Evolutionary conservation across 352 stramenopile genomes (phyloP).

Genomic region (Globisporangium sylvaticum): DNA sequence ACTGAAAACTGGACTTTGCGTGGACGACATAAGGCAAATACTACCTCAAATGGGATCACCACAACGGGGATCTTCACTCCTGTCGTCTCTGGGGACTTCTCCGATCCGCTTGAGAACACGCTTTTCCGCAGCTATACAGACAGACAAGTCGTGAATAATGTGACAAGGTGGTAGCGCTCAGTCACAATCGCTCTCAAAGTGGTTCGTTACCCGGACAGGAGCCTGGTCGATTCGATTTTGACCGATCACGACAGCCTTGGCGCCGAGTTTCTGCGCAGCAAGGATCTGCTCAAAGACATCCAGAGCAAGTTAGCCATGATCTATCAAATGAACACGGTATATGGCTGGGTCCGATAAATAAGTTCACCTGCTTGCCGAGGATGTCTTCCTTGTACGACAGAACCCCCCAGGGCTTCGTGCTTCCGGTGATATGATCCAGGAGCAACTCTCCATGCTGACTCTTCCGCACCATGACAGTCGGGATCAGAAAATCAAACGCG

Average conservation of each 20-base stretch:
- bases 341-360: not conserved
- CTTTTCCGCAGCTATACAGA: constrained; percentile 34
- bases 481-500: constrained; percentile 53
- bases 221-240: constrained; percentile 53
- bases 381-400: constrained; percentile 68
- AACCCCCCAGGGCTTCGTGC: constrained; percentile 31
- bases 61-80: constrained; percentile 66
- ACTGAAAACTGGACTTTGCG: not conserved
- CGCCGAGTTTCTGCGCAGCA: constrained; percentile 53
- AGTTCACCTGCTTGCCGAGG: constrained; percentile 56
- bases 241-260: constrained; percentile 56
- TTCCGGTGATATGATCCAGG: constrained; percentile 37
- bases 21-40: not conserved
- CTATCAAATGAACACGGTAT: not conserved
- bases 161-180: no score
- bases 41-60: constrained; percentile 50
- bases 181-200: not conserved
- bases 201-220: constrained; percentile 30
- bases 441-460: constrained; percentile 46
- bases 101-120: constrained; percentile 34
- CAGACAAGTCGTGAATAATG: not conserved
- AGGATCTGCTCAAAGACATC: constrained; percentile 35
- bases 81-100: constrained; percentile 34
- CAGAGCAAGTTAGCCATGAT: not conserved
- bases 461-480: constrained; percentile 67